phyloP scores from a whole-genome alignment of 345 rosid genomes.

The Ricinus communis region DNA sequence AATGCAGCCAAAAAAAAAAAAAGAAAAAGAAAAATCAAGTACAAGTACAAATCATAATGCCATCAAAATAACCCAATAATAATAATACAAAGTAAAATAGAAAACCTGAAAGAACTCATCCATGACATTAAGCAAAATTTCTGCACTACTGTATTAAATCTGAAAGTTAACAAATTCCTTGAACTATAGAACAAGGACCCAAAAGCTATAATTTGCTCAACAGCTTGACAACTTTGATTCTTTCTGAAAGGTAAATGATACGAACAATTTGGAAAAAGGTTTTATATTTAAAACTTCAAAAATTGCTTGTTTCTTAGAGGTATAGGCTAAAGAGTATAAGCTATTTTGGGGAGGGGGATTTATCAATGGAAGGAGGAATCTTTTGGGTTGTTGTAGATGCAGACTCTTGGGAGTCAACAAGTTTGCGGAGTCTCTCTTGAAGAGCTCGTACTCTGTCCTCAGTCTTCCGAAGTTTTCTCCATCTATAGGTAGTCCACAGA shows the following conservation, averaged over 20 bases:
- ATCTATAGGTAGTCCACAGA: constrained; percentile 71
- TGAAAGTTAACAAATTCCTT: background rate
- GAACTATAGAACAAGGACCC: background rate
- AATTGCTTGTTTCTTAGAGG: background rate
- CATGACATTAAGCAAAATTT: background rate
- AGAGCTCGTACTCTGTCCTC: constrained; percentile 86
- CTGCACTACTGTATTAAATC: background rate
- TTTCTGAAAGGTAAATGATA: background rate
- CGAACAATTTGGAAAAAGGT: background rate
- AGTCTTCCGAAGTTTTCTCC: constrained; percentile 81
- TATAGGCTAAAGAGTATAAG: background rate
- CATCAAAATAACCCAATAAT: background rate
- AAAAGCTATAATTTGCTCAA: background rate
- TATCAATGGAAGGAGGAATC: constrained; percentile 10
- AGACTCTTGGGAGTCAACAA: constrained; percentile 54
- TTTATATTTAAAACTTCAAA: background rate
- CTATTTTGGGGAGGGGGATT: background rate
- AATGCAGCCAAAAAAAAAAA: background rate
- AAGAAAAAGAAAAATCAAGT: too few relatives aligned
- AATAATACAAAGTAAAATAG: background rate
- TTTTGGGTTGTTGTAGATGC: constrained; percentile 12
- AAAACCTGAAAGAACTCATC: background rate
- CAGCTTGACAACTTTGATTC: background rate
- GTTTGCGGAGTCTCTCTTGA: constrained; percentile 60
- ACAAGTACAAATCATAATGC: background rate